phyloP scores from a whole-genome alignment of 2,329 filamentous ascomycete genomes.

The Achaetomium macrosporum region DNA sequence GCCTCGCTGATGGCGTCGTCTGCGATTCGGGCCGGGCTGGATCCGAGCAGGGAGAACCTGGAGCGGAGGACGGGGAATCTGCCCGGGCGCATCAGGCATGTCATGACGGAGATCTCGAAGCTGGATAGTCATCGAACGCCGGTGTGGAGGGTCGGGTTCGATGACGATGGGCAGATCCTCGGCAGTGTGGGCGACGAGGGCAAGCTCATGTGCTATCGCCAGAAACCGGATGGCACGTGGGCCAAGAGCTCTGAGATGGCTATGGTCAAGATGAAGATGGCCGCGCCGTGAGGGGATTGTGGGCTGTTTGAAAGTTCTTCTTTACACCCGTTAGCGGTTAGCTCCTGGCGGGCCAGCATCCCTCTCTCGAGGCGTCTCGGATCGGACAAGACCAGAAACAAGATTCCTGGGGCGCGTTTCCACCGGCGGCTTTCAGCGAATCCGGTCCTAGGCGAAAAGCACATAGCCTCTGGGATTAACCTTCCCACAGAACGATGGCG shows the following conservation, averaged over 20 bases:
- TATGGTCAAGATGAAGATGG: slow-evolving; percentile 52
- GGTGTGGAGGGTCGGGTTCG: slow-evolving; percentile 71
- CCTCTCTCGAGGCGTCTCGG: too few species aligned
- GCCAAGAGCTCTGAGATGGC: slow-evolving; percentile 55
- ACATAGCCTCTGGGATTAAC: too few species aligned
- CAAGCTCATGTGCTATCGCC: slow-evolving; percentile 55
- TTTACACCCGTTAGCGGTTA: background rate
- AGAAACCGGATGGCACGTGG: slow-evolving; percentile 53
- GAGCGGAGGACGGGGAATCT: slow-evolving; percentile 49
- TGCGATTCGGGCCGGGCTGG: slow-evolving; percentile 47
- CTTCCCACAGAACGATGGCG: too few species aligned
- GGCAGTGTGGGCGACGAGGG: slow-evolving; percentile 74
- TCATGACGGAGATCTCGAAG: slow-evolving; percentile 56
- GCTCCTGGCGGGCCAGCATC: too few species aligned
- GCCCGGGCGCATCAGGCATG: slow-evolving; percentile 62
- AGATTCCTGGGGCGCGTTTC: too few species aligned
- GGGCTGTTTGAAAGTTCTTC: background rate
- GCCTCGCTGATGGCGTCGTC: slow-evolving; percentile 27
- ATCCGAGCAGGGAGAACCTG: slow-evolving; percentile 42
- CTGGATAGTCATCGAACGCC: slow-evolving; percentile 63
- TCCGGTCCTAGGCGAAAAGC: too few species aligned
- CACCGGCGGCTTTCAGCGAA: too few species aligned
- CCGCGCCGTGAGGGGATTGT: slow-evolving; percentile 23
- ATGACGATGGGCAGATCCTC: slow-evolving; percentile 64
- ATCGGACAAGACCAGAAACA: too few species aligned